Percentiles rank a stretch among this genome's conserved stretches.
Evolutionary conservation across 768 basidiomycete species (phyloP).

Genomic region (Collybiopsis luxurians): DNA sequence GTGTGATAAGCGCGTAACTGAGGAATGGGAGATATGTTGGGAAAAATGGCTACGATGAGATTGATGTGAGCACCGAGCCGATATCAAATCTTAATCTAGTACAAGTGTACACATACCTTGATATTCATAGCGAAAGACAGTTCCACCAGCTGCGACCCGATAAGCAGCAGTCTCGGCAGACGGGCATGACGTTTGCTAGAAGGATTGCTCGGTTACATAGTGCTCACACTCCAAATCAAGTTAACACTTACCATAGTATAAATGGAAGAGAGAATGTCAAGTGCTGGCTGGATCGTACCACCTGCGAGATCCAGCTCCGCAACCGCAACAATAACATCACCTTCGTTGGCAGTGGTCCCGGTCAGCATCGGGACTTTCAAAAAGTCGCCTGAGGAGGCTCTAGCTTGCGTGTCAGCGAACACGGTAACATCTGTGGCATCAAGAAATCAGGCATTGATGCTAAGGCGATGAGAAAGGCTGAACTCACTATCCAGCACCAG

Average conservation of each 20-base stretch:
- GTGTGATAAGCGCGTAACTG: slow-evolving; percentile 37
- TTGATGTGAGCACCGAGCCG: neutral
- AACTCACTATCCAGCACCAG: slow-evolving; percentile 28
- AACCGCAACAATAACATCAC: slow-evolving; percentile 30
- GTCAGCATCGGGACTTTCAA: slow-evolving; percentile 26
- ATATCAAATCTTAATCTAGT: no score
- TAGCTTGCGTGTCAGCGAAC: slow-evolving; percentile 26
- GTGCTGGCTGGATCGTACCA: slow-evolving; percentile 26
- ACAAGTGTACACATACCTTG: slow-evolving; percentile 20
- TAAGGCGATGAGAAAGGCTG: neutral
- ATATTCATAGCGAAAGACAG: slow-evolving; percentile 28
- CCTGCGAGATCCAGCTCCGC: slow-evolving; percentile 24
- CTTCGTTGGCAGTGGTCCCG: slow-evolving; percentile 33
- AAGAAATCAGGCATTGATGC: neutral
- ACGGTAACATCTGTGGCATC: slow-evolving; percentile 26
- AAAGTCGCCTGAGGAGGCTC: slow-evolving; percentile 26
- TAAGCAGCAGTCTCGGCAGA: slow-evolving; percentile 22
- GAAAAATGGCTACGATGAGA: slow-evolving; percentile 27
- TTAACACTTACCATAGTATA: slow-evolving; percentile 24
- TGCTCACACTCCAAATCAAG: no score
- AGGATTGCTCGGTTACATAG: no score
- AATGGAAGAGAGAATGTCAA: slow-evolving; percentile 24
- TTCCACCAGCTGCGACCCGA: slow-evolving; percentile 25
- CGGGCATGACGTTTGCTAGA: slow-evolving; percentile 21
- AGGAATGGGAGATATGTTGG: slow-evolving; percentile 29